Evolutionary conservation across 352 stramenopile genomes (phyloP).

Genomic region (Vaucheria bursata): DNA sequence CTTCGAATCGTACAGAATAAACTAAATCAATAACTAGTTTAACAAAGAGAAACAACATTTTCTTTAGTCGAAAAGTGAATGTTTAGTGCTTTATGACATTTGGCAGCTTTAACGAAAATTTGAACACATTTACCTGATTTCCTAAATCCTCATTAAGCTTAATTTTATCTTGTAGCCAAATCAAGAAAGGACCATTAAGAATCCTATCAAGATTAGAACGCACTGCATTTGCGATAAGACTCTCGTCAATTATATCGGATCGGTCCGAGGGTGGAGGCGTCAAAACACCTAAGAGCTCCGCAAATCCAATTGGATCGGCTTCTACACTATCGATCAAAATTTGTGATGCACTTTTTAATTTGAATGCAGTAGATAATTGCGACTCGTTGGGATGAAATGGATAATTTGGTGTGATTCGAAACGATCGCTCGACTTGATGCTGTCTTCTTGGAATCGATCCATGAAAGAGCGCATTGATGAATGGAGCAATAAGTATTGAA

Average conservation of each 20-base stretch:
- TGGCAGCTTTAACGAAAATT: not conserved
- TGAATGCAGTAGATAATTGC: too few species aligned
- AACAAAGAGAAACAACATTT: not conserved
- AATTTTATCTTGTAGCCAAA: not conserved
- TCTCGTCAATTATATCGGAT: not conserved
- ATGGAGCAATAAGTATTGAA: too few species aligned
- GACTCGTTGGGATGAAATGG: too few species aligned
- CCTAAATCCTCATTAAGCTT: not conserved
- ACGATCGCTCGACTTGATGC: too few species aligned
- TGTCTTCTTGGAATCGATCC: too few species aligned
- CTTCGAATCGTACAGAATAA: not conserved
- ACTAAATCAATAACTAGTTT: not conserved
- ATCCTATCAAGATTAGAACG: not conserved
- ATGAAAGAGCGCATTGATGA: too few species aligned
- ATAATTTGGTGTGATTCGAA: too few species aligned
- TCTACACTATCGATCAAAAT: not conserved
- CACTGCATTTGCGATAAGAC: not conserved
- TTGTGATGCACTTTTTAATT: too few species aligned
- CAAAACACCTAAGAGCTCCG: not conserved
- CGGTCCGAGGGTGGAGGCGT: not conserved
- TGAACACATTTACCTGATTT: not conserved
- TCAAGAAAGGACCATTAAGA: not conserved
- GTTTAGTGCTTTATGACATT: not conserved
- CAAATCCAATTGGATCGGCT: not conserved
- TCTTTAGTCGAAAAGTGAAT: not conserved